These are phyloP conservation scores for Leccinum variicolor DNA, from an alignment of 768 basidiomycete genomes.

Conservation along the genomic window DNA sequence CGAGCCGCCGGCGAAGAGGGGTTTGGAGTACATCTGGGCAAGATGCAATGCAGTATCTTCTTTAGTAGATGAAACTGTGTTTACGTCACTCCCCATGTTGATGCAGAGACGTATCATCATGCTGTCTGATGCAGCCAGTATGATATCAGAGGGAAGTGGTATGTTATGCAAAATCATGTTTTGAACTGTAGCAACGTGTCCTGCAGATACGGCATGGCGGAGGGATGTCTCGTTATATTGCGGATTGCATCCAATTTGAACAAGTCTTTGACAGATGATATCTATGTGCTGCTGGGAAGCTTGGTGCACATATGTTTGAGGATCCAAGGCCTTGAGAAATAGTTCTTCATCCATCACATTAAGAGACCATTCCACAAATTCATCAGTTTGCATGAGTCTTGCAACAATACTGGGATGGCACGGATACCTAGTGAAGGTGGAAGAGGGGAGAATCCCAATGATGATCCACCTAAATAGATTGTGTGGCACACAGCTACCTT, in stretches of 20 bases:
- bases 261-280: background rate
- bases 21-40: background rate
- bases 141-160: background rate
- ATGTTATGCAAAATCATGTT: background rate
- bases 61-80: background rate
- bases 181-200: background rate
- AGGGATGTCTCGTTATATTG: background rate
- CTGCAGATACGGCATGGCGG: background rate
- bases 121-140: background rate
- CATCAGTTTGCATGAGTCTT: background rate
- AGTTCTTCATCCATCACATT: background rate
- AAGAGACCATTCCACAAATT: background rate
- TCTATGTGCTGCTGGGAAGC: background rate
- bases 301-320: accelerated
- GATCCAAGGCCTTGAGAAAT: background rate
- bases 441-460: too few species aligned
- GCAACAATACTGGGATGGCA: background rate
- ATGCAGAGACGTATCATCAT: background rate
- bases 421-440: too few species aligned
- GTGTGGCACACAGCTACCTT: background rate
- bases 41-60: background rate
- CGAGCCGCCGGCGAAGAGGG: accelerated
- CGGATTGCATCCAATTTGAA: background rate
- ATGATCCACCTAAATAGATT: background rate
- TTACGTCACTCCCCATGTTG: background rate